phyloP scores from a whole-genome alignment of 805 yeast genomes.

The Naumovozyma baii region DNA sequence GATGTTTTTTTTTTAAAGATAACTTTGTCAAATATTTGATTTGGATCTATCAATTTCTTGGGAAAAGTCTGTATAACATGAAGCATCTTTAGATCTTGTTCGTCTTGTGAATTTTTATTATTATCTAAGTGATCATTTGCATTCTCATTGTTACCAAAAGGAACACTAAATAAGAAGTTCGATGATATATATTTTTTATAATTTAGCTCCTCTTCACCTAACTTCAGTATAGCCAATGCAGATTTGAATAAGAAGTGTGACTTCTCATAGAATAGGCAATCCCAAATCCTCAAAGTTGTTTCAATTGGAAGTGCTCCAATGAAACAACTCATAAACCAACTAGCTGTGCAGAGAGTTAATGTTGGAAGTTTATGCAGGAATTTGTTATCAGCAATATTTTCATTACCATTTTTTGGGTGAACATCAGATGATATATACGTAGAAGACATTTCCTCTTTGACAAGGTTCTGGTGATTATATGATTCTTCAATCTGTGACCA shows the following conservation, averaged over 20 bases:
- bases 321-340: conserved; percentile 96
- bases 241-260: conserved; percentile 76
- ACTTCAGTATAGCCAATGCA: conserved; percentile 67
- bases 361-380: conserved; percentile 75
- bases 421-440: neutral
- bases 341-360: conserved; percentile 81
- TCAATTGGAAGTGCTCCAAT: conserved; percentile 87
- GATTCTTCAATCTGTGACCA: conserved; percentile 48
- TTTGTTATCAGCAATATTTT: conserved; percentile 21
- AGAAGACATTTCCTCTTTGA: too few relatives aligned
- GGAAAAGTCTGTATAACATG: conserved; percentile 83
- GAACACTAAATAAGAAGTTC: neutral
- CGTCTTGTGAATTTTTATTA: conserved; percentile 14
- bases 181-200: neutral
- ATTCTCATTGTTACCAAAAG: neutral
- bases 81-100: conserved; percentile 54
- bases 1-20: conserved; percentile 65
- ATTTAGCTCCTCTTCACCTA: conserved; percentile 55
- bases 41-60: conserved; percentile 56
- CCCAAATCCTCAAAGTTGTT: conserved; percentile 85
- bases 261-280: conserved; percentile 85
- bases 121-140: neutral
- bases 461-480: too few relatives aligned
- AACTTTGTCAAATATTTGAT: conserved; percentile 48
- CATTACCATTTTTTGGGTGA: neutral